These are phyloP conservation scores for Melampsora allii-populina DNA, from an alignment of 1,284 basidiomycete species.

Conservation along the genomic window DNA sequence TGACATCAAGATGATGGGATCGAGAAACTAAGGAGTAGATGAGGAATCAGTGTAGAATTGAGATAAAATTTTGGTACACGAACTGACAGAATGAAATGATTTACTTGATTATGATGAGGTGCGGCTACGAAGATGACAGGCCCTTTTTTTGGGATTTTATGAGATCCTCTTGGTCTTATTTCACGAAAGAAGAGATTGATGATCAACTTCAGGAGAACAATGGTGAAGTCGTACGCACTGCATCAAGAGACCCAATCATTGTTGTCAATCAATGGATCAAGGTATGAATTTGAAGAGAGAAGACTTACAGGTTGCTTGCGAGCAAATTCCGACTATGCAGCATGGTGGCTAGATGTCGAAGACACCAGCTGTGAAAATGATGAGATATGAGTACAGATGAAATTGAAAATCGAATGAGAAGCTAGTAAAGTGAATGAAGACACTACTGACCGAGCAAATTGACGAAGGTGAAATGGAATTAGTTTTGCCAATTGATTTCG, in stretches of 20 bases:
- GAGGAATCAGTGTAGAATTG: not conserved
- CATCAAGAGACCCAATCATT: not conserved
- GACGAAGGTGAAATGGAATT: slow-evolving; percentile 12
- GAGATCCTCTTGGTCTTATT: slow-evolving; percentile 80
- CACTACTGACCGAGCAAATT: slow-evolving; percentile 8
- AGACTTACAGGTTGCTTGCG: slow-evolving; percentile 26
- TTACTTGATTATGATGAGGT: slow-evolving; percentile 88
- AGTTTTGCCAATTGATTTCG: slow-evolving; percentile 18
- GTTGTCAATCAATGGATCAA: not conserved
- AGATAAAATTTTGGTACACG: not conserved
- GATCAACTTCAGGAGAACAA: slow-evolving; percentile 64
- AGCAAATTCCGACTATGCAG: slow-evolving; percentile 31
- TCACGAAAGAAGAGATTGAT: slow-evolving; percentile 97
- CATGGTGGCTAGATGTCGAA: slow-evolving; percentile 15
- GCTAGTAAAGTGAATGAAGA: not conserved
- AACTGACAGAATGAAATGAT: slow-evolving; percentile 51
- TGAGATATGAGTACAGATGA: not conserved
- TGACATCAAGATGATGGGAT: slow-evolving; percentile 81
- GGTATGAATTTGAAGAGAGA: not conserved
- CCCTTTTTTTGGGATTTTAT: slow-evolving; percentile 86
- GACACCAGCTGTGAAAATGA: not conserved
- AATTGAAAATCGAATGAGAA: not conserved
- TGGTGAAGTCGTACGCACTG: slow-evolving; percentile 52
- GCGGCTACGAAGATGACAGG: slow-evolving; percentile 95
- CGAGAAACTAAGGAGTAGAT: slow-evolving; percentile 70